A percentile compares a stretch with the other conserved stretches of the same genome.
These are phyloP conservation scores for Lyophyllum atratum DNA, from an alignment of 768 basidiomycete species.

Conservation along the genomic window DNA sequence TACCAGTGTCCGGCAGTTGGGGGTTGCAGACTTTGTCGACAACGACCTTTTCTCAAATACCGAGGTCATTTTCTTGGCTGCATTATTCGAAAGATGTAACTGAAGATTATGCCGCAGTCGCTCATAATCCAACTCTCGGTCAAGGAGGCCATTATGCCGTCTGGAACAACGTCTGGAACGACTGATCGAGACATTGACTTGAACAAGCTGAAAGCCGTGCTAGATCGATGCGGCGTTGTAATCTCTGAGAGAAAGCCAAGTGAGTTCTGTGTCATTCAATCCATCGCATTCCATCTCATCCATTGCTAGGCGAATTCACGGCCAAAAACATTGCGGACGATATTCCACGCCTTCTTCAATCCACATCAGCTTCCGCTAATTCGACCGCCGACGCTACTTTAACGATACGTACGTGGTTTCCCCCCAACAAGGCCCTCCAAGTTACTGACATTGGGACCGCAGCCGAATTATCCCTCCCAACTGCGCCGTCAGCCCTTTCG, in stretches of 20 bases:
- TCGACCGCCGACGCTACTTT: conserved; percentile 52
- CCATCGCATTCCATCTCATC: not conserved
- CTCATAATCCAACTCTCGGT: conserved; percentile 94
- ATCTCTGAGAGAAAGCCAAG: conserved; percentile 89
- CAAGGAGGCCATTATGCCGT: conserved; percentile 90
- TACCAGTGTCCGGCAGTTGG: conserved; percentile 80
- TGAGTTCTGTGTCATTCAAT: conserved; percentile 32
- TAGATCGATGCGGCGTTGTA: conserved; percentile 91
- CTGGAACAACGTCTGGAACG: conserved; percentile 68
- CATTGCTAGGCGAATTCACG: conserved; percentile 74
- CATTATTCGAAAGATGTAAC: not conserved
- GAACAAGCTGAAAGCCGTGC: conserved; percentile 79
- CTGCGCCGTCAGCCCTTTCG: conserved; percentile 77
- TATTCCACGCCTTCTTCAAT: conserved; percentile 66
- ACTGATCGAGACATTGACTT: conserved; percentile 88
- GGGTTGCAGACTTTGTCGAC: conserved; percentile 90
- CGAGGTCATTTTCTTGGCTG: conserved; percentile 57
- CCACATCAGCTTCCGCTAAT: conserved; percentile 33
- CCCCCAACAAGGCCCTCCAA: not conserved
- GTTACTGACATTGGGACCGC: not conserved
- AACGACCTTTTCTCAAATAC: conserved; percentile 95
- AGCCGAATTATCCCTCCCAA: conserved; percentile 80
- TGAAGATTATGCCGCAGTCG: conserved; percentile 53
- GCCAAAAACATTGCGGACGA: conserved; percentile 81
- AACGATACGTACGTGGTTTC: conserved; percentile 55